Base-by-base conservation (phyloP, 139 green algal genomes). In the Coelastrella sp. region DNA sequence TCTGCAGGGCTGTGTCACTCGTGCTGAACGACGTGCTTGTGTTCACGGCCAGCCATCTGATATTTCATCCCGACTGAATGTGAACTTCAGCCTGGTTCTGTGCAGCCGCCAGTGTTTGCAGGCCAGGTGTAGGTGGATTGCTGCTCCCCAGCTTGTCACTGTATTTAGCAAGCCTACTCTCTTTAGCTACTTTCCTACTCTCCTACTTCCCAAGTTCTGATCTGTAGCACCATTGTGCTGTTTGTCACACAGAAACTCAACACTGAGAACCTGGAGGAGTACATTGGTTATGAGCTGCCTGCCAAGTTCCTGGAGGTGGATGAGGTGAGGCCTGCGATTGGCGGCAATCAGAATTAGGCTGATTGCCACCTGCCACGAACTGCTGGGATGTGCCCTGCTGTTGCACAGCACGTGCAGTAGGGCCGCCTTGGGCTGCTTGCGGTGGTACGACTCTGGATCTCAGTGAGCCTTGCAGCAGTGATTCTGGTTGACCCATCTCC, bases 281-380 rank as follows among this genome's bases (percentile, higher is more conserved):
- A 98, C 65, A 84, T 99, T 8, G 98, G 96, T 86, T 89, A 92
- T 35, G 91, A 94, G 24, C 90, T 99, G 63, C 93, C 93, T 15
- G 93, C 98, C 63, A 99, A 99, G 95, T 96, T 99, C 89, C 89
- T 99, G 70, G 98, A 99, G 93, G 95, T 99, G n/a, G 97, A 99
- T 57, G 95, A 99, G 92, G 94, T 95, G 68, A 80, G 84, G 58
- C 49, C 59, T 11, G 19, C 3, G 63, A 17, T 49, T 1, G 1
- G 1, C 35, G 35, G 35, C 35, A 49, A 49, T 5, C 3, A 49
- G 35, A 49, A 49, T 49, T 1, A 49, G 35, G 35, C 35, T 49
- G 35, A 49, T 49, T 49, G 35, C 35, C 35, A 49, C 35, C 35
- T 49, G 35, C 35, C 35, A 49, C 35, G 3, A 49, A 49, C 35